Evolutionary conservation across 108 stramenopile genomes (phyloP).

Genomic region (Cyclotella cryptica): DNA sequence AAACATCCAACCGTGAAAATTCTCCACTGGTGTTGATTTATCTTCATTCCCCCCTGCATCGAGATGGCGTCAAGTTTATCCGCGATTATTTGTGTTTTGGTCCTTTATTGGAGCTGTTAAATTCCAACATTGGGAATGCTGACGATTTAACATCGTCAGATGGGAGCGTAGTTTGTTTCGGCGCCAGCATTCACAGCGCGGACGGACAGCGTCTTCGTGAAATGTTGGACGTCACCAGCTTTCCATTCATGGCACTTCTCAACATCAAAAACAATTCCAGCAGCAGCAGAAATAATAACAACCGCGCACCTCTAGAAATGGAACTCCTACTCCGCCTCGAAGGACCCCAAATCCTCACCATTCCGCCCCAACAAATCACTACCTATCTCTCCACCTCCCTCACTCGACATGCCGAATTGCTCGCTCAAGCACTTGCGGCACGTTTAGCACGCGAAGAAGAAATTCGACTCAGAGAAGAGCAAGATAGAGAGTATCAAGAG

Average conservation of each 20-base stretch:
- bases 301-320: slow-evolving; percentile 31
- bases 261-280: slow-evolving; percentile 52
- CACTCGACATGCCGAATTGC: slow-evolving; percentile 54
- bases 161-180: slow-evolving; percentile 50
- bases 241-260: slow-evolving; percentile 74
- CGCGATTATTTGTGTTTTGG: slow-evolving; percentile 59
- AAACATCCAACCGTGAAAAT: slow-evolving; percentile 14
- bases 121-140: slow-evolving; percentile 23
- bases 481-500: slow-evolving; percentile 86
- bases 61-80: slow-evolving; percentile 48
- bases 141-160: slow-evolving; percentile 1
- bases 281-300: slow-evolving; percentile 19
- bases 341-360: slow-evolving; percentile 56
- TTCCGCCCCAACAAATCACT: slow-evolving; percentile 52
- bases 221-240: slow-evolving; percentile 64
- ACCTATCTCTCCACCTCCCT: slow-evolving; percentile 55
- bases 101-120: slow-evolving; percentile 53
- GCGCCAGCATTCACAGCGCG: slow-evolving; percentile 73
- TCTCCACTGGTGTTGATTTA: slow-evolving; percentile 67
- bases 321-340: slow-evolving; percentile 70
- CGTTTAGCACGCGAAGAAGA: slow-evolving; percentile 79
- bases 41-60: slow-evolving; percentile 80
- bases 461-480: slow-evolving; percentile 69
- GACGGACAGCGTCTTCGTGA: slow-evolving; percentile 73
- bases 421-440: slow-evolving; percentile 59